These are phyloP conservation scores for Pisolithus albus DNA, from an alignment of 768 basidiomycete species.

Conservation along the genomic window DNA sequence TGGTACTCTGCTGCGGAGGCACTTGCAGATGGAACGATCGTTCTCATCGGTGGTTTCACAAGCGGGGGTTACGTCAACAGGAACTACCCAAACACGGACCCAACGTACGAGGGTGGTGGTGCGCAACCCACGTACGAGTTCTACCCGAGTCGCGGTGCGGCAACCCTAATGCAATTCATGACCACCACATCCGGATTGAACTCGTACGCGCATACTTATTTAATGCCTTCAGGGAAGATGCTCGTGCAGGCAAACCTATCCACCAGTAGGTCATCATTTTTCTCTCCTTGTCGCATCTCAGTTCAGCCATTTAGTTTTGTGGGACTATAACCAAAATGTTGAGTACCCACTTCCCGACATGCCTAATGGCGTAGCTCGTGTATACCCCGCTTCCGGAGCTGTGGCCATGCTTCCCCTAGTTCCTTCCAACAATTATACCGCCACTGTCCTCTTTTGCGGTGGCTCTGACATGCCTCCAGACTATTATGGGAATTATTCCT, in stretches of 20 bases:
- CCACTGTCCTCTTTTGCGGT: conserved; percentile 86
- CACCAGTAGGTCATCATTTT: conserved; percentile 40
- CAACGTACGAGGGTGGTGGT: conserved; percentile 51
- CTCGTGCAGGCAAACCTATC: conserved; percentile 80
- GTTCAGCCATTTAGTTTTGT: conserved; percentile 30
- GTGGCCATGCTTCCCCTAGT: conserved; percentile 88
- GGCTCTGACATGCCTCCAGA: conserved; percentile 72
- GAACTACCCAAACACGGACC: conserved; percentile 60
- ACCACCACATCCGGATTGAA: conserved; percentile 69
- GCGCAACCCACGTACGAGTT: conserved; percentile 80
- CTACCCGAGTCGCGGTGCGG: conserved; percentile 54
- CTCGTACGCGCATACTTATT: conserved; percentile 65
- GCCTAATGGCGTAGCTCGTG: conserved; percentile 68
- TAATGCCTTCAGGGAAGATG: conserved; percentile 72
- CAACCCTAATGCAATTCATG: conserved; percentile 58
- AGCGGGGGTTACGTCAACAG: conserved; percentile 73
- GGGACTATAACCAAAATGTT: conserved; percentile 47
- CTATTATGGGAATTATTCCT: conserved; percentile 71
- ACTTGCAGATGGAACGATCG: conserved; percentile 67
- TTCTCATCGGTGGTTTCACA: conserved; percentile 71
- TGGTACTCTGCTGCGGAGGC: conserved; percentile 75
- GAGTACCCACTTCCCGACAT: conserved; percentile 65
- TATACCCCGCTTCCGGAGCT: conserved; percentile 88
- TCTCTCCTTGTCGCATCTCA: neutral
- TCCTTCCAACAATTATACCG: conserved; percentile 79